Evolutionary conservation across 2,329 filamentous ascomycete genomes (phyloP).

Genomic region (Diplocarpon mali): DNA sequence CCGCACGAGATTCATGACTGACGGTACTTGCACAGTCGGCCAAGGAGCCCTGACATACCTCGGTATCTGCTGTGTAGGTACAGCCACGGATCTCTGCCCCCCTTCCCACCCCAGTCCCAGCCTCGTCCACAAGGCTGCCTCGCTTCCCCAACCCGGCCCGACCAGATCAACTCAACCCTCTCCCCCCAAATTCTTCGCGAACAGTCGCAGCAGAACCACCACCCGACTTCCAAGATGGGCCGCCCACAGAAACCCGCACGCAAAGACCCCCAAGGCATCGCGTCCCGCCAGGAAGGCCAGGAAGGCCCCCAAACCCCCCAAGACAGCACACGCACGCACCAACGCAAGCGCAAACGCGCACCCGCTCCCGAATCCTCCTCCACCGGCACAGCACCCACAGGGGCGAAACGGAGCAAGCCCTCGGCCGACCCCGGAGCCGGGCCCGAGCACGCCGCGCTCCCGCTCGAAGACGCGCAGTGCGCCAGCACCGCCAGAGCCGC

Average conservation of each 20-base stretch:
- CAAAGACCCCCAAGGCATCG: not conserved
- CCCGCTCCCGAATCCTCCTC: not conserved
- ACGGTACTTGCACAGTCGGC: no score
- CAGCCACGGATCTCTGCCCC: no score
- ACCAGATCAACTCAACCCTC: not conserved
- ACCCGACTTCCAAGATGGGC: no score
- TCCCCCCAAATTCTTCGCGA: not conserved
- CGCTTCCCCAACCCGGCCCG: not conserved
- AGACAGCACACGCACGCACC: not conserved
- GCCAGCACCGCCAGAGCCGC: slow-evolving; percentile 4
- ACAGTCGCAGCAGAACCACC: no score
- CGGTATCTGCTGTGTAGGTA: no score
- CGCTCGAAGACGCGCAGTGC: no score
- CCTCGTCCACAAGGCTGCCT: slow-evolving; percentile 3
- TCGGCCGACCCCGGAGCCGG: not conserved
- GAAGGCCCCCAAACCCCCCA: slow-evolving; percentile 13
- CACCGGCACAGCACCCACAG: not conserved
- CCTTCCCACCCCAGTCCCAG: not conserved
- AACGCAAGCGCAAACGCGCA: slow-evolving; percentile 1
- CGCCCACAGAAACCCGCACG: no score
- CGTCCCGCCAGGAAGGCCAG: slow-evolving; percentile 8
- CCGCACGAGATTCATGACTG: no score
- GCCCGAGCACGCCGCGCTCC: not conserved
- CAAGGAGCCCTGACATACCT: no score
- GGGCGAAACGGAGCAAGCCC: not conserved